Percentiles rank a stretch among this genome's conserved stretches.
These are phyloP conservation scores for Coniochaeta sp. DNA, from an alignment of 2,329 filamentous ascomycete genomes.

Conservation along the genomic window DNA sequence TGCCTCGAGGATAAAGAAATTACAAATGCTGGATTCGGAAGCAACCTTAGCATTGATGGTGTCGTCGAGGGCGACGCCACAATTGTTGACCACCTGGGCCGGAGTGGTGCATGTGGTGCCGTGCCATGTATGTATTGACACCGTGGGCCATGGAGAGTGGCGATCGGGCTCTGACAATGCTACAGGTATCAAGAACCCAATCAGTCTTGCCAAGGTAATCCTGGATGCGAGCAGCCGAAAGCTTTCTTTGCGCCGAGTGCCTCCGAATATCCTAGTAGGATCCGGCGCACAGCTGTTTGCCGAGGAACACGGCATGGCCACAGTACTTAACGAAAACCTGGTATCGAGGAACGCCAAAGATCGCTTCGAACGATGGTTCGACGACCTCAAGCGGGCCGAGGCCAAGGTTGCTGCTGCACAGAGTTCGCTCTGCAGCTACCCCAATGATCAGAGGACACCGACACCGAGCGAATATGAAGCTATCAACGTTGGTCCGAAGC, in stretches of 20 bases:
- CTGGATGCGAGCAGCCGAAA: slow-evolving; percentile 69
- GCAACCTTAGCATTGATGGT: slow-evolving; percentile 86
- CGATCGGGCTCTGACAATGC: slow-evolving; percentile 1
- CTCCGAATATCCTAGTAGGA: slow-evolving; percentile 85
- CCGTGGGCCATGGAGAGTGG: not conserved
- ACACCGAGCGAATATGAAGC: slow-evolving; percentile 10
- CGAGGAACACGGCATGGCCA: slow-evolving; percentile 63
- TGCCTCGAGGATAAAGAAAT: slow-evolving; percentile 89
- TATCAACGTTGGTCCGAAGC: slow-evolving; percentile 7
- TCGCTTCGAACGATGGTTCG: slow-evolving; percentile 71
- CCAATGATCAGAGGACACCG: slow-evolving; percentile 3
- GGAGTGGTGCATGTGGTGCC: slow-evolving; percentile 89
- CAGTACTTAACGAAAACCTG: slow-evolving; percentile 67
- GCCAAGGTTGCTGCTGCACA: slow-evolving; percentile 5
- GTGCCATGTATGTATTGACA: slow-evolving; percentile 62
- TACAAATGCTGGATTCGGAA: slow-evolving; percentile 93
- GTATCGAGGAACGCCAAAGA: slow-evolving; percentile 74
- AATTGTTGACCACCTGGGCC: slow-evolving; percentile 81
- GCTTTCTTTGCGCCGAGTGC: slow-evolving; percentile 79
- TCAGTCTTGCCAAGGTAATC: slow-evolving; percentile 76
- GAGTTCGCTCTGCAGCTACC: not conserved
- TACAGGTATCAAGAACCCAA: slow-evolving; percentile 87
- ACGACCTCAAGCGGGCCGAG: slow-evolving; percentile 52
- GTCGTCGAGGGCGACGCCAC: slow-evolving; percentile 92
- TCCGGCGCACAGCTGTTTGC: slow-evolving; percentile 85